Evolutionary conservation across 139 green algal genomes (phyloP).

Genomic region (Tetraselmis chui): DNA sequence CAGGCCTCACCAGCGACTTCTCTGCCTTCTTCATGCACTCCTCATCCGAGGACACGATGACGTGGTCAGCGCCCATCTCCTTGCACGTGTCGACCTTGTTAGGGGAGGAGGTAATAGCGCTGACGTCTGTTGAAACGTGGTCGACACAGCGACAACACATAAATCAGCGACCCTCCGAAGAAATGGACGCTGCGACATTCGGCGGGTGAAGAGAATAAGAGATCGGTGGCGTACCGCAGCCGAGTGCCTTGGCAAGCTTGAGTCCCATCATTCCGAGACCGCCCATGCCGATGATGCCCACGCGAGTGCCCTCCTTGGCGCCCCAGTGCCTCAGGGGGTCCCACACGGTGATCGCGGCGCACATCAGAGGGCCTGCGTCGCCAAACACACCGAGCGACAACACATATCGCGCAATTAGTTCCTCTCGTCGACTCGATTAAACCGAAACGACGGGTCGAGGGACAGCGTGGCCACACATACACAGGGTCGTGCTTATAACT

Average conservation of each 20-base stretch:
- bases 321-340: not conserved
- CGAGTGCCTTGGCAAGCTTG: not conserved
- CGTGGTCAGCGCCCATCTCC: not conserved
- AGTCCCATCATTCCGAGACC: not conserved
- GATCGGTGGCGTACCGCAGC: not conserved
- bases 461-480: too few relatives aligned
- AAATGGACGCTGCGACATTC: not conserved
- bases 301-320: not conserved
- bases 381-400: not conserved
- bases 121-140: not conserved
- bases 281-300: slow-evolving; percentile 13
- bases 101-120: not conserved
- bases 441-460: too few relatives aligned
- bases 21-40: not conserved
- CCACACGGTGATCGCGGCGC: slow-evolving; percentile 15
- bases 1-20: not conserved
- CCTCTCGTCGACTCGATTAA: not conserved
- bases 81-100: not conserved
- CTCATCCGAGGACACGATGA: slow-evolving; percentile 6
- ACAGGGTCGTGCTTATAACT: not conserved
- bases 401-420: not conserved
- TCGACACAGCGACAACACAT: too few relatives aligned
- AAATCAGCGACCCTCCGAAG: too few relatives aligned
- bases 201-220: not conserved
- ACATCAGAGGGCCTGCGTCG: not conserved